phyloP scores from a whole-genome alignment of 176 grass and related monocot genomes.

The Oryza officinalis region DNA sequence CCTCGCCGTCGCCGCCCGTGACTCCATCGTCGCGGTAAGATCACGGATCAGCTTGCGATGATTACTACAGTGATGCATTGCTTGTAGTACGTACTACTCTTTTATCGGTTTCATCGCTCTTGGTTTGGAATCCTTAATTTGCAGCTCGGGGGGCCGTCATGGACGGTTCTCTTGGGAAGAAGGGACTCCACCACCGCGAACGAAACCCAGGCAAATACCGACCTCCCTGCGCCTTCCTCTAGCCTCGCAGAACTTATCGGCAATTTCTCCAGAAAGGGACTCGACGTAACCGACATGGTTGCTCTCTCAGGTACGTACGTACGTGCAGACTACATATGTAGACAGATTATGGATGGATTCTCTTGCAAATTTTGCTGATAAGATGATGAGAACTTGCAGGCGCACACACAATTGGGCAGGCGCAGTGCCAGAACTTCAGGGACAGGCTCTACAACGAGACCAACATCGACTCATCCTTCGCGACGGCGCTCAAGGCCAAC shows the following conservation, averaged over 20 bases:
- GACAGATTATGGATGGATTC: too few species aligned
- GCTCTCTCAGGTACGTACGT: constrained; percentile 33
- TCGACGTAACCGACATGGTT: constrained; percentile 19
- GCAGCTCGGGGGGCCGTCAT: constrained; percentile 44
- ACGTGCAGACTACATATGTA: too few species aligned
- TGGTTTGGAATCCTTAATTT: neutral
- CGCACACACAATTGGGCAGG: constrained; percentile 63
- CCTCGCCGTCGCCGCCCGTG: constrained; percentile 62
- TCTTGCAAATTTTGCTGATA: too few species aligned
- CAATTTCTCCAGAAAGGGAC: constrained; percentile 2
- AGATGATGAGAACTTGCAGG: neutral
- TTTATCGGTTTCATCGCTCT: neutral
- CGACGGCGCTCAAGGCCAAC: constrained; percentile 51
- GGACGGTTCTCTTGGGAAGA: constrained; percentile 43
- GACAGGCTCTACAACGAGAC: constrained; percentile 60
- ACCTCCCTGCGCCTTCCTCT: neutral
- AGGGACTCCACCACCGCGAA: constrained; percentile 48
- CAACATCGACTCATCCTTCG: constrained; percentile 50
- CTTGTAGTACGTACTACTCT: neutral
- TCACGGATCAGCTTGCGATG: too few species aligned
- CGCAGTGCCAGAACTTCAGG: constrained; percentile 49
- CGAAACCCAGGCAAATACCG: neutral
- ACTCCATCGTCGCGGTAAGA: constrained; percentile 63
- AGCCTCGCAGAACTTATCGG: neutral
- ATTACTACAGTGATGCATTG: too few species aligned